phyloP scores from a whole-genome alignment of 306 rosid genomes.

The Quercus bicolor region DNA sequence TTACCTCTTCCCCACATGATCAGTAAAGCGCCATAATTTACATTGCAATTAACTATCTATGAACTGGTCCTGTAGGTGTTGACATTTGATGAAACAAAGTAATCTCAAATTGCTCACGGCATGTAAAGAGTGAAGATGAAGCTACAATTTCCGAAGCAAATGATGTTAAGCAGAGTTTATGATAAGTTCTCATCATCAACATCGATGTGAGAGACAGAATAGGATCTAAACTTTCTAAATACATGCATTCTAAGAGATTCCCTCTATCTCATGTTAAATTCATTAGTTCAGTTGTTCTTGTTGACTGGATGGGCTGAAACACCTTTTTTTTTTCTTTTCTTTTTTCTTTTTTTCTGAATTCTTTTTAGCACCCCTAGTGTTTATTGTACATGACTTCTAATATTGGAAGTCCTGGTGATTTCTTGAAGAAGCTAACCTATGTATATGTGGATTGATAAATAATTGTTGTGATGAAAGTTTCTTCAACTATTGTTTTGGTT shows the following conservation, averaged over 20 bases:
- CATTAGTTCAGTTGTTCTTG: too few relatives aligned
- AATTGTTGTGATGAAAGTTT: too few relatives aligned
- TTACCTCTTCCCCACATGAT: neutral
- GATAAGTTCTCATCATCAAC: neutral
- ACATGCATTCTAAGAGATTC: too few relatives aligned
- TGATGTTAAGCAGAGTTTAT: neutral
- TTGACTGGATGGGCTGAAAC: neutral
- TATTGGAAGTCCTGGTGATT: too few relatives aligned
- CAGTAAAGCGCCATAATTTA: neutral
- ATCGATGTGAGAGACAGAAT: neutral
- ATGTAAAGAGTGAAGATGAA: neutral
- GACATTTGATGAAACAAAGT: slow-evolving; percentile 11
- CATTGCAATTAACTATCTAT: neutral
- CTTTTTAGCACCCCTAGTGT: neutral
- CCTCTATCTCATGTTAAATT: too few relatives aligned
- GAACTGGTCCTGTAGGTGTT: slow-evolving; percentile 9
- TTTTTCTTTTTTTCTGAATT: neutral
- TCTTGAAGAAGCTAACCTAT: too few relatives aligned
- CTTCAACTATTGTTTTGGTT: too few relatives aligned
- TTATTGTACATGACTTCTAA: too few relatives aligned
- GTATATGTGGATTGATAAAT: too few relatives aligned
- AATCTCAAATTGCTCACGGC: neutral
- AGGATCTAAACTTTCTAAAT: too few relatives aligned
- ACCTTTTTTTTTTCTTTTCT: neutral
- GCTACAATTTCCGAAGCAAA: neutral